Evolutionary conservation across 2,329 filamentous ascomycete genomes (phyloP).

Genomic region (Pestalotiopsis sp.): DNA sequence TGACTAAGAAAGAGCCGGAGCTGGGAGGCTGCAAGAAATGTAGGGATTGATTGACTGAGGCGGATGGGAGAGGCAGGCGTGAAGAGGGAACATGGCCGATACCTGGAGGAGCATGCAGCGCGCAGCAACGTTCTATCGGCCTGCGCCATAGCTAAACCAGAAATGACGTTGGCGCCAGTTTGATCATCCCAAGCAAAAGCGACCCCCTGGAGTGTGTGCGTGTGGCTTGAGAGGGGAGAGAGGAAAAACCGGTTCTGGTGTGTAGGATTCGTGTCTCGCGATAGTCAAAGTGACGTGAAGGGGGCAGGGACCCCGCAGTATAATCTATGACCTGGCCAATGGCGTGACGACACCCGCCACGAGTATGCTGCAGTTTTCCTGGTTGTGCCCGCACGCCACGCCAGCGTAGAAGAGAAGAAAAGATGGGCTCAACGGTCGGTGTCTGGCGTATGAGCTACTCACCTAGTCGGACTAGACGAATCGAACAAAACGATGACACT

Average conservation of each 20-base stretch:
- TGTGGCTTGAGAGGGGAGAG: constrained; percentile 26
- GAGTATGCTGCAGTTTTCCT: background rate
- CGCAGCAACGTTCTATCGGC: background rate
- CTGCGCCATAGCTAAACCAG: constrained; percentile 19
- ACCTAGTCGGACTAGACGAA: background rate
- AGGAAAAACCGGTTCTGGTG: constrained; percentile 26
- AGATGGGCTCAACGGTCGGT: background rate
- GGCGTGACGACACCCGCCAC: background rate
- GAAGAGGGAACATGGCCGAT: too few species aligned
- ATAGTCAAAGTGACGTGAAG: constrained; percentile 8
- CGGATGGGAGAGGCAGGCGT: too few species aligned
- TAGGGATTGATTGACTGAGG: too few species aligned
- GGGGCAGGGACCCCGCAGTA: constrained; percentile 9
- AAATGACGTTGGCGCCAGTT: constrained; percentile 29
- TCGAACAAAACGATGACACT: background rate
- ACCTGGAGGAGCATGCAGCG: too few species aligned
- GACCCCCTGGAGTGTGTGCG: background rate
- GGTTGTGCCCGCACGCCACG: background rate
- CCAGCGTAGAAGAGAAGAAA: background rate
- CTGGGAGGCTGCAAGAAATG: too few species aligned
- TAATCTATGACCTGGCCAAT: constrained; percentile 1
- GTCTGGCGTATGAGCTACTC: background rate
- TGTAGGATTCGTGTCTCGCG: constrained; percentile 5
- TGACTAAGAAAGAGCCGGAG: too few species aligned
- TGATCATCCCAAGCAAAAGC: constrained; percentile 13